Evolutionary conservation across 176 grass and related monocot species (phyloP).

Genomic region (Hsuehochloa calcarea): DNA sequence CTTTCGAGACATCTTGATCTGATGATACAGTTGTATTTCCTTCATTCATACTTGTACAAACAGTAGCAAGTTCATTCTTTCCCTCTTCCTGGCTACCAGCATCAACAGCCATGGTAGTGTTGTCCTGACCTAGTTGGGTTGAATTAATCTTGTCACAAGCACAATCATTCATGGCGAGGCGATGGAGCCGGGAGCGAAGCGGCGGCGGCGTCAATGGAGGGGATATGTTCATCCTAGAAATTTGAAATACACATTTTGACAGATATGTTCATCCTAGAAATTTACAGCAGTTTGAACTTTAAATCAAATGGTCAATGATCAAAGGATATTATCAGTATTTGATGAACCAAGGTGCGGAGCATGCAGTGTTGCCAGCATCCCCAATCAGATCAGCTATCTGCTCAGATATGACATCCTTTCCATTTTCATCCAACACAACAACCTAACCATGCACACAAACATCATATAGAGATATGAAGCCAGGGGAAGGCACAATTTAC

Average conservation of each 20-base stretch:
- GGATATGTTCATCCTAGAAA: too few relatives aligned
- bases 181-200: too few relatives aligned
- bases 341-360: background rate
- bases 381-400: constrained; percentile 86
- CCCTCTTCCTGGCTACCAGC: background rate
- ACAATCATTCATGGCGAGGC: background rate
- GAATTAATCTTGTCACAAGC: background rate
- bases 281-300: background rate
- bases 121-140: background rate
- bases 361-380: constrained; percentile 73
- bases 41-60: background rate
- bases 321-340: background rate
- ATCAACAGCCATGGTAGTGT: background rate
- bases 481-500: background rate
- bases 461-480: background rate
- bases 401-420: constrained; percentile 70
- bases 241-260: background rate
- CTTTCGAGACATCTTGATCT: background rate
- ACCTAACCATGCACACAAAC: constrained; percentile 44
- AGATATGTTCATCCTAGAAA: background rate
- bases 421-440: constrained; percentile 80
- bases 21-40: background rate
- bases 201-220: too few relatives aligned
- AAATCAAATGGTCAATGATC: background rate
- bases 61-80: background rate